Evolutionary conservation across 1,139 yeast genomes (phyloP).

Genomic region (Sugiyamaella paludigena): DNA sequence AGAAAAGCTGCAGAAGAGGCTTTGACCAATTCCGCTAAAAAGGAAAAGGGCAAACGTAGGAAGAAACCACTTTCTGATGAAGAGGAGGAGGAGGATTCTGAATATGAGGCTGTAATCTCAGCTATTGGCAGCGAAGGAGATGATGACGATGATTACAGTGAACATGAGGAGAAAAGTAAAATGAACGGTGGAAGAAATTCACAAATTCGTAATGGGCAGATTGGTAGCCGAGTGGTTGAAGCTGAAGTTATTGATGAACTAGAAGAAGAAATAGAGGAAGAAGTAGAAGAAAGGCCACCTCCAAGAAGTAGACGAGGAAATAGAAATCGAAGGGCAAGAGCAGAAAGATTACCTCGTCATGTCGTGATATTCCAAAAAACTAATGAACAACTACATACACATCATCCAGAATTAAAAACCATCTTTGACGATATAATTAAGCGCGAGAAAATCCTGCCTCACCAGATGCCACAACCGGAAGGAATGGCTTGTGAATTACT

Average conservation of each 20-base stretch:
- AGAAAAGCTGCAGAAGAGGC: constrained; percentile 2
- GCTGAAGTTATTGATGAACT: background rate
- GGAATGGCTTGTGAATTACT: constrained; percentile 71
- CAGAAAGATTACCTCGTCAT: constrained; percentile 15
- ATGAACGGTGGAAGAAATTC: background rate
- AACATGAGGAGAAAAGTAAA: constrained; percentile 2
- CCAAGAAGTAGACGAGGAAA: constrained; percentile 10
- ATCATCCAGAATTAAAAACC: constrained; percentile 73
- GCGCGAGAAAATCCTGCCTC: constrained; percentile 50
- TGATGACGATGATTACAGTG: background rate
- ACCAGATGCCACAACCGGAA: constrained; percentile 70
- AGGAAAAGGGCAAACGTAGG: constrained; percentile 4
- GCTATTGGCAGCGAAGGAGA: constrained; percentile 6
- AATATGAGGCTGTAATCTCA: background rate
- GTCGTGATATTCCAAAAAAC: constrained; percentile 16
- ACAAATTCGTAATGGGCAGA: background rate
- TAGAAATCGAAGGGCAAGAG: constrained; percentile 6
- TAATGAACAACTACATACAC: constrained; percentile 61
- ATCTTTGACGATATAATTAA: constrained; percentile 66
- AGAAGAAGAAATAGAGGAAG: background rate
- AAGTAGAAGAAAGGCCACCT: background rate
- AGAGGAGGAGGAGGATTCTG: constrained; percentile 13
- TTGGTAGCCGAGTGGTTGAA: background rate
- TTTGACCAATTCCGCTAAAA: background rate
- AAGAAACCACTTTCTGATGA: constrained; percentile 15